Conservation (phyloP, 2,329 filamentous ascomycete species). For the Penicillium frequentans region DNA sequence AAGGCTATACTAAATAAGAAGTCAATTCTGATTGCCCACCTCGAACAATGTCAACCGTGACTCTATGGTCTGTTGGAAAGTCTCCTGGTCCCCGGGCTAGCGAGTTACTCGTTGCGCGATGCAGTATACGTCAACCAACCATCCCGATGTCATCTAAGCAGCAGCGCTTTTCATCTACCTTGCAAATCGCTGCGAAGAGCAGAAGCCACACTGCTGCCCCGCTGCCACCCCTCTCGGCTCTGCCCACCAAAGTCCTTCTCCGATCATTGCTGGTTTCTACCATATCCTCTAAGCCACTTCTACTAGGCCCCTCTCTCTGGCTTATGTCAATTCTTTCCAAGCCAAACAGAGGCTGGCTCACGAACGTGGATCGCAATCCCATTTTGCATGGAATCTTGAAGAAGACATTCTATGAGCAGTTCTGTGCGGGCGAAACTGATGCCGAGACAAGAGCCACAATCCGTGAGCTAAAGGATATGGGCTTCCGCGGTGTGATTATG, state of each 20-base stretch:
- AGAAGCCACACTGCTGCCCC: background rate
- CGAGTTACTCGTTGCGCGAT: constrained; percentile 8
- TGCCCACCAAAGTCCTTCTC: constrained; percentile 39
- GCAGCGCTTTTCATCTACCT: constrained; percentile 14
- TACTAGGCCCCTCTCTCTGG: constrained; percentile 69
- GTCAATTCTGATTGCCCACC: background rate
- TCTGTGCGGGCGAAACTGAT: constrained; percentile 78
- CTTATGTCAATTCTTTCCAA: constrained; percentile 67
- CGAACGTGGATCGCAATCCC: constrained; percentile 75
- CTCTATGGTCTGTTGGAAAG: constrained; percentile 13
- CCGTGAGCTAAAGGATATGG: constrained; percentile 65
- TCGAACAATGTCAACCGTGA: constrained; percentile 4
- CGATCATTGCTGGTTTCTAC: constrained; percentile 48
- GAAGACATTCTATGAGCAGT: constrained; percentile 71
- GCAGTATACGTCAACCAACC: background rate
- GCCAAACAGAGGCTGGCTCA: constrained; percentile 49
- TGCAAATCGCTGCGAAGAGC: constrained; percentile 15
- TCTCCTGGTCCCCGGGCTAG: constrained; percentile 4
- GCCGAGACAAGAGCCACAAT: constrained; percentile 67
- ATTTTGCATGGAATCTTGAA: constrained; percentile 70
- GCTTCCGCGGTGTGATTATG: constrained; percentile 80
- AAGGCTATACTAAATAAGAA: background rate
- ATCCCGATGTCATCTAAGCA: background rate
- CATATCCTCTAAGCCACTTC: constrained; percentile 51
- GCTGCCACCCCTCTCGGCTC: constrained; percentile 24